phyloP scores from a whole-genome alignment of 805 yeast species.

The Saccharomycopsis microspora region DNA sequence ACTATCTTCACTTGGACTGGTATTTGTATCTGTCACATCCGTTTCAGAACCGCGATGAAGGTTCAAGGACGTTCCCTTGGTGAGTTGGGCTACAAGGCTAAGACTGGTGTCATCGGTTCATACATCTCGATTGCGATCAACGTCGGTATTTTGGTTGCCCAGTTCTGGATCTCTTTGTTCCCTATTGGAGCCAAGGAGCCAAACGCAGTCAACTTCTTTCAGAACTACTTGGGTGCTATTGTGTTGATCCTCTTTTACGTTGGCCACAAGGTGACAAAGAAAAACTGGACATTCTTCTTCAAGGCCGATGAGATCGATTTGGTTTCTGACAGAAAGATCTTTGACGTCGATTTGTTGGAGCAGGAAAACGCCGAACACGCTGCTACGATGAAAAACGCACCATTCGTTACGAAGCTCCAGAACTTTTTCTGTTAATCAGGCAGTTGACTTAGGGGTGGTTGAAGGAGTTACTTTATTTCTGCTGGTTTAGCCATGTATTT shows the following conservation, averaged over 20 bases:
- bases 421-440: slow-evolving; percentile 12
- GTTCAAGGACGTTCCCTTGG: slow-evolving; percentile 39
- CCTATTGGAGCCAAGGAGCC: slow-evolving; percentile 40
- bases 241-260: slow-evolving; percentile 34
- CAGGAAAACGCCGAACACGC: slow-evolving; percentile 38
- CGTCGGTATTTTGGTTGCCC: slow-evolving; percentile 40
- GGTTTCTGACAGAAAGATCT: slow-evolving; percentile 33
- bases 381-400: slow-evolving; percentile 23
- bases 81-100: slow-evolving; percentile 45
- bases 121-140: slow-evolving; percentile 38
- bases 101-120: slow-evolving; percentile 45
- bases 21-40: slow-evolving; percentile 43
- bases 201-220: slow-evolving; percentile 33
- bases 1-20: slow-evolving; percentile 53
- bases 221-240: slow-evolving; percentile 38
- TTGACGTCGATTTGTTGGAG: slow-evolving; percentile 21
- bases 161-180: slow-evolving; percentile 55
- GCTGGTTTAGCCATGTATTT: no score
- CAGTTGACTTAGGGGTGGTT: no score
- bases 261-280: slow-evolving; percentile 36
- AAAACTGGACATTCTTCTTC: slow-evolving; percentile 25
- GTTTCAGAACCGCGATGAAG: slow-evolving; percentile 48
- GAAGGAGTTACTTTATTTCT: no score
- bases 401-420: slow-evolving; percentile 6
- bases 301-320: slow-evolving; percentile 32